Base-by-base conservation (phyloP, 257 asterid species). In the Apocynum venetum region DNA sequence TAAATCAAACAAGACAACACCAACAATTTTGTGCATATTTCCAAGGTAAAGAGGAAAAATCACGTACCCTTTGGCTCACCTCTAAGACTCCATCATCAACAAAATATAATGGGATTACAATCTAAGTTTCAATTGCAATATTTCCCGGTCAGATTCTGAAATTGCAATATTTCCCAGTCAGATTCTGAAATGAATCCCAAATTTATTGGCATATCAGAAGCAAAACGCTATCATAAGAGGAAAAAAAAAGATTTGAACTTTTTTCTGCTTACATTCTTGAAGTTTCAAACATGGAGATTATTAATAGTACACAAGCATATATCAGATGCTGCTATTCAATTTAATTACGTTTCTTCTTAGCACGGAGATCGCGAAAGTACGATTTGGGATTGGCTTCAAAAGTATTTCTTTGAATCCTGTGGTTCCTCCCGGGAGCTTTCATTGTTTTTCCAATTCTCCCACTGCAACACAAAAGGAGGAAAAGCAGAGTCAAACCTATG, bases 351-450 rank as follows among this genome's bases (percentile, higher is more conserved):
- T 65, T 65, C 55, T 31, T 31, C 31, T 40, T 68, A 1, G 55
- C 20, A 14, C 8, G 81, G 57, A 87, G 88, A 25, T 78, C 66
- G 3, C 4, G 5, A 56, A 87, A 87, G 60, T 87, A 87, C 1
- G 40, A 81, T 47, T 3, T 57, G 17, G 88, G 87, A 63, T 79
- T 40, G 40, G 9, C 13, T 77, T 77, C 87, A 48, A 86, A 88
- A 12, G 14, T 74, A 43, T 3, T 7, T 68, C 89, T 85, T 6
- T 36, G 66, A 81, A 87, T 85, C 71, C 12, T 47, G 55, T 0
- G 19, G 49, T 79, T 77, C 79, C 86, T 78, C 81, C 86, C 88
- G 0, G 86, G 89, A 31, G 87, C 89, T 70, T 69, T 86, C 91
- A 86, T 86, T 88, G 40, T 88, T 86, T 74, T 85, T 75, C 4